phyloP scores from a whole-genome alignment of 495 filamentous ascomycete species.

The Sordaria brevicollis region DNA sequence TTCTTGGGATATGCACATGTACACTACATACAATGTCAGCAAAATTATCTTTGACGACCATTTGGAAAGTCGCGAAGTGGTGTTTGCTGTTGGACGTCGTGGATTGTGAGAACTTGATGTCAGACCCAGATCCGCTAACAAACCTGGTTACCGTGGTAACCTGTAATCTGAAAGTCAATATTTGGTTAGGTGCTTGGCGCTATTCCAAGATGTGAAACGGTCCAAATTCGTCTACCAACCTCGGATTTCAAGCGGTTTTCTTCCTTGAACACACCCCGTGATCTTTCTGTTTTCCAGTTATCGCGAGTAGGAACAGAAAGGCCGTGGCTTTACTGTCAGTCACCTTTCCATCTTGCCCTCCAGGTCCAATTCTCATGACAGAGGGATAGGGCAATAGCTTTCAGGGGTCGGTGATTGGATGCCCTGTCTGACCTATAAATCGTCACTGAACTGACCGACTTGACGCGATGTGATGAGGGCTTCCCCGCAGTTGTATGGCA shows the following conservation, averaged over 20 bases:
- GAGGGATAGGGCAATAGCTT: not conserved
- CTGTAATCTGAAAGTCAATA: not conserved
- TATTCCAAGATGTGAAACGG: not conserved
- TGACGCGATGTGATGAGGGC: not conserved
- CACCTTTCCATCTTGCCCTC: not conserved
- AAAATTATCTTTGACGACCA: not conserved
- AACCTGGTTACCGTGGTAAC: not conserved
- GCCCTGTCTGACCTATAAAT: not conserved
- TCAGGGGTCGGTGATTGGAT: not conserved
- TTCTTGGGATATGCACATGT: not conserved
- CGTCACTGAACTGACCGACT: not conserved
- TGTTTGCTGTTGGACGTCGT: not conserved
- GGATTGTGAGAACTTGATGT: no score
- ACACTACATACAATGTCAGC: not conserved
- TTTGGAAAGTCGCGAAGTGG: no score
- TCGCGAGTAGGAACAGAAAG: not conserved
- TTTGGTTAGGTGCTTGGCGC: not conserved
- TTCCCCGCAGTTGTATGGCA: not conserved
- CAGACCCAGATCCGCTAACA: not conserved
- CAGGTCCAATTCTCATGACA: not conserved
- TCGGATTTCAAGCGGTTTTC: not conserved
- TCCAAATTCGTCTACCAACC: not conserved
- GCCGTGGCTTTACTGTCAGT: not conserved
- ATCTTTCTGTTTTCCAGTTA: not conserved
- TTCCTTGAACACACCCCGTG: not conserved